A percentile compares a stretch with the other conserved stretches of the same genome.
Evolutionary conservation across 2,329 filamentous ascomycete species (phyloP).

Genomic region (Blastomyces parvus): DNA sequence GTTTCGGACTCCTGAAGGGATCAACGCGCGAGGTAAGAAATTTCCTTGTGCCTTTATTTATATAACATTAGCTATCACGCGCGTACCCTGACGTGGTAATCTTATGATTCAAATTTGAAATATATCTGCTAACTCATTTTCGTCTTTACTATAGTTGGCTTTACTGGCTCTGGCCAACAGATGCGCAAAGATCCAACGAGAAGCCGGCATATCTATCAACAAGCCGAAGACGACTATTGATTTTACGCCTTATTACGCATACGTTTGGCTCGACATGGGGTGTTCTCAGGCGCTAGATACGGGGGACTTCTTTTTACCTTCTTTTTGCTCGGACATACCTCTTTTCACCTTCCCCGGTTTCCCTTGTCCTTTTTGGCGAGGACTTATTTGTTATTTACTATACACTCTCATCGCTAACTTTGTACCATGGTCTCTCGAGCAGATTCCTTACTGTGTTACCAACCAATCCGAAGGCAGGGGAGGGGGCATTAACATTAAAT

Average conservation of each 20-base stretch:
- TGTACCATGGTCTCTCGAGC: constrained; percentile 1
- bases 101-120: background rate
- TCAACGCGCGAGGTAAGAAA: constrained; percentile 69
- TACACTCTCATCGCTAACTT: constrained; percentile 7
- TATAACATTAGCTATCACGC: background rate
- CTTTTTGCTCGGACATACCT: background rate
- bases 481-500: background rate
- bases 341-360: background rate
- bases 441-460: constrained; percentile 5
- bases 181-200: constrained; percentile 89
- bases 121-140: constrained; percentile 18
- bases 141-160: constrained; percentile 59
- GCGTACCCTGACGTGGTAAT: background rate
- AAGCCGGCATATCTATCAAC: constrained; percentile 74
- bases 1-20: constrained; percentile 84
- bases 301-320: background rate
- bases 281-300: background rate
- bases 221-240: constrained; percentile 56
- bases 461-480: background rate
- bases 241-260: background rate
- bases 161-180: constrained; percentile 86
- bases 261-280: background rate
- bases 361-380: background rate
- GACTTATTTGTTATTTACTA: background rate
- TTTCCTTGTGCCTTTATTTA: constrained; percentile 11